Conservation (phyloP, 495 filamentous ascomycete species). For the Diplogelasinospora grovesii region DNA sequence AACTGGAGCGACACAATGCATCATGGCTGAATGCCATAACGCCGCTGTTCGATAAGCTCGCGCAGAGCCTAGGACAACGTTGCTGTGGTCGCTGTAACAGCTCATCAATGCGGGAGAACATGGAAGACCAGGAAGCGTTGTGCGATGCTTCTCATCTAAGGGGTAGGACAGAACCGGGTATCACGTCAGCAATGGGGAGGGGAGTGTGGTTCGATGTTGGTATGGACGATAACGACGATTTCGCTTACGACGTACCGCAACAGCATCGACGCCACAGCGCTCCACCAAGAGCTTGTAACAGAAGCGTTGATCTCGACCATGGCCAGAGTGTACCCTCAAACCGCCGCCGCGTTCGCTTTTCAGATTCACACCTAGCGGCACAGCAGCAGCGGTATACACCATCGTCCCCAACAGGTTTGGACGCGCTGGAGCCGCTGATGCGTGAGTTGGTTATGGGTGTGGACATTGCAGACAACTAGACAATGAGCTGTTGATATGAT, state of each 20-base stretch:
- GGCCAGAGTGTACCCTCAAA: too few relatives aligned
- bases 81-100: too few relatives aligned
- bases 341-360: not conserved
- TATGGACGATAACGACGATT: not conserved
- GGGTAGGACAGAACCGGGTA: not conserved
- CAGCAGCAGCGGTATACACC: too few relatives aligned
- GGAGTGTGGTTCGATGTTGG: not conserved
- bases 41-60: conserved; percentile 27
- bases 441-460: conserved; percentile 11
- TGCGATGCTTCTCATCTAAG: not conserved
- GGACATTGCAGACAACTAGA: too few relatives aligned
- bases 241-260: too few relatives aligned
- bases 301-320: too few relatives aligned
- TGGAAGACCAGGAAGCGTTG: too few relatives aligned
- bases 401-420: conserved; percentile 11
- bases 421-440: conserved; percentile 17
- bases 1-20: conserved; percentile 27
- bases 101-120: not conserved
- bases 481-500: too few relatives aligned
- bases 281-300: too few relatives aligned
- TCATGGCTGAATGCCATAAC: conserved; percentile 23
- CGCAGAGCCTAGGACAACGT: conserved; percentile 6
- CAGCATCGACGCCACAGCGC: too few relatives aligned
- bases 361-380: not conserved
- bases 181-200: not conserved